Base-by-base conservation (phyloP, 2,329 filamentous ascomycete species). In the Colletotrichum simmondsii region DNA sequence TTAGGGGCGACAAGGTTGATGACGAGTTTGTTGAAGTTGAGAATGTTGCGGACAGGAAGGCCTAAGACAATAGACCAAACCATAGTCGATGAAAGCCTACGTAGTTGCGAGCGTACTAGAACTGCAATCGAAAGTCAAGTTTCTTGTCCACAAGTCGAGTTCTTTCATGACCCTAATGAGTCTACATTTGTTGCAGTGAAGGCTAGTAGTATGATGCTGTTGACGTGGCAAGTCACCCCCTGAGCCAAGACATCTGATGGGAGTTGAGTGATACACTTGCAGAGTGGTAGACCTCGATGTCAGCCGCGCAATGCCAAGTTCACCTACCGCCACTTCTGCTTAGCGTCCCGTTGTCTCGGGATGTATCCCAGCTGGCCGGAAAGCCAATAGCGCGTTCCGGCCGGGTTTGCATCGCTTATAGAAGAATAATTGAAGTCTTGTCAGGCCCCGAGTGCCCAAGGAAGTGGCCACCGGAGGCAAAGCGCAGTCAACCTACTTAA, bases 1-100 rank as follows among this genome's bases (percentile, higher is more conserved):
- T 22, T 5, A 53, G 28, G 7, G 6, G n/a, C 5, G 70, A 60
- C 42, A 63, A 72, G 22, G 28, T 37, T 22, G 59, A 68, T 12
- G 65, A 63, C 26, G 62, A 54, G 16, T 68, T 72, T 58, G 65
- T 62, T n/a, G 65, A 72, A 24, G 65, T 68, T 16, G 69, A 68
- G 42, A 42, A 68, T 5, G 11, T 54, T 37, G 52, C 65, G 22
- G 59, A 54, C n/a, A 68, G 32, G 30, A 68, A 64, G 65, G 58
- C 16, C 26, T 72, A 19, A 56, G 14, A 10, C 30, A 10, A 6
- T 11, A 16, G n/a, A 14, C 30, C 22, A 37, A 62, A 0, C 24
- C 60, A n/a, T 2, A 26, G 10, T 8, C 14, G 28, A 24, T 11
- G 19, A 10, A 46, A 14, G 22, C n/a, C 5, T 42, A 60, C 22